A percentile compares a stretch with the other conserved stretches of the same genome.
These are phyloP conservation scores for Crithidia mellificae DNA, from an alignment of 208 protist genomes.

Conservation along the genomic window DNA sequence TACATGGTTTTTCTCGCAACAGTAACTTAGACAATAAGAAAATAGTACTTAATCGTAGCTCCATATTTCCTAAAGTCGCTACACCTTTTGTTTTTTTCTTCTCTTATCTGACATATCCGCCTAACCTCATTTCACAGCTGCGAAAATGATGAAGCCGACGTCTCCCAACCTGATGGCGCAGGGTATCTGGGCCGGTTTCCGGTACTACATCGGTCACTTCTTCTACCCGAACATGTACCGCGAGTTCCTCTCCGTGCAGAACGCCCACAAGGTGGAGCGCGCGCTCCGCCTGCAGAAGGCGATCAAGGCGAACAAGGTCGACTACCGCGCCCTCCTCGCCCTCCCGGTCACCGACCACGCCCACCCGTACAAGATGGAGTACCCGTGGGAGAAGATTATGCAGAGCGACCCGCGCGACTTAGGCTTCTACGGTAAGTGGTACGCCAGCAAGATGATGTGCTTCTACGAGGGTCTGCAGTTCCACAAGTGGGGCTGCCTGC, in stretches of 20 bases:
- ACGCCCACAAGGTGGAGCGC: slow-evolving; percentile 88
- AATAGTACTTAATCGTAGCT: slow-evolving; percentile 7
- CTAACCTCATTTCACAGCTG: not conserved
- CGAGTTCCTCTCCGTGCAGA: slow-evolving; percentile 87
- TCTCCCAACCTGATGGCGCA: slow-evolving; percentile 78
- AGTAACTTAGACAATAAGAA: slow-evolving; percentile 9
- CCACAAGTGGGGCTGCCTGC: slow-evolving; percentile 89
- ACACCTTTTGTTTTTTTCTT: not conserved
- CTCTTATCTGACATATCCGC: not conserved
- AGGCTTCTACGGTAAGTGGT: slow-evolving; percentile 87
- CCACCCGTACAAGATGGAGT: slow-evolving; percentile 93
- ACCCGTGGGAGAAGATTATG: slow-evolving; percentile 91
- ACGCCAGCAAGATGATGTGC: slow-evolving; percentile 89
- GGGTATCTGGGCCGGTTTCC: slow-evolving; percentile 86
- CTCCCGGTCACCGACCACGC: slow-evolving; percentile 90
- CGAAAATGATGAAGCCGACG: slow-evolving; percentile 81
- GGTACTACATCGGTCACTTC: slow-evolving; percentile 89
- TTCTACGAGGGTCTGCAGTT: slow-evolving; percentile 88
- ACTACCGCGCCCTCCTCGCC: slow-evolving; percentile 87
- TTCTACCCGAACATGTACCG: slow-evolving; percentile 92
- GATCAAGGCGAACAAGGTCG: slow-evolving; percentile 93
- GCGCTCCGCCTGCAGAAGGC: slow-evolving; percentile 87
- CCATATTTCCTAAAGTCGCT: slow-evolving; percentile 2
- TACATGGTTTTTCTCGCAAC: not conserved
- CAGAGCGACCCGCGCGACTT: slow-evolving; percentile 79